Percentiles rank a stretch among this genome's conserved stretches.
phyloP scores from a whole-genome alignment of 2,329 filamentous ascomycete genomes.

The Colletotrichum graminicola region DNA sequence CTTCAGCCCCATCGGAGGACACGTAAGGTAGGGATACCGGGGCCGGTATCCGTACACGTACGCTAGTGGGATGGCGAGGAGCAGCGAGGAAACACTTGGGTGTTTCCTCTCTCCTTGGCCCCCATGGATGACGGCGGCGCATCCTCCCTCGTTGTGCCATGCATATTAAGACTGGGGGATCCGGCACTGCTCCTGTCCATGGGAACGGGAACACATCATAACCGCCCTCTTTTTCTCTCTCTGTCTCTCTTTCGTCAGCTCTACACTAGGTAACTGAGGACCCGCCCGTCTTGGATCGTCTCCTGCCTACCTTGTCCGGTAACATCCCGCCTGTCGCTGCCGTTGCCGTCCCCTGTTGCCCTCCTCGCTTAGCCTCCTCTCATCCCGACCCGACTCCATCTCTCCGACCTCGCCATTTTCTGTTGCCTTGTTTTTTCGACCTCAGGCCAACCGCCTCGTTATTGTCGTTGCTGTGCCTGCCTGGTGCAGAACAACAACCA shows the following conservation, averaged over 20 bases:
- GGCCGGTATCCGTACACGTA: no score
- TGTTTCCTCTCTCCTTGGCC: constrained; percentile 20
- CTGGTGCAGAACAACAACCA: constrained; percentile 6
- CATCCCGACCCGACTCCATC: constrained; percentile 4
- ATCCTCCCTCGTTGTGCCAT: constrained; percentile 35
- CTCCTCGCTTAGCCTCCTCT: constrained; percentile 25
- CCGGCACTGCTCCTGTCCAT: constrained; percentile 26
- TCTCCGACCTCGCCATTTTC: constrained; percentile 18
- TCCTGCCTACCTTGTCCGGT: constrained; percentile 19
- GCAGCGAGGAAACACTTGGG: constrained; percentile 4
- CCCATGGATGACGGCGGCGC: constrained; percentile 1
- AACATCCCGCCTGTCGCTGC: constrained; percentile 25
- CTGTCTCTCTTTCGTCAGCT: neutral
- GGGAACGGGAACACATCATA: constrained; percentile 10
- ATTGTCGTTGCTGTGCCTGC: neutral
- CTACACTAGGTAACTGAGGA: constrained; percentile 9
- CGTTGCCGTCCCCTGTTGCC: constrained; percentile 27
- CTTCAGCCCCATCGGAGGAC: constrained; percentile 17
- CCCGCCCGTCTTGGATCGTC: constrained; percentile 20
- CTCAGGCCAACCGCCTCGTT: constrained; percentile 30
- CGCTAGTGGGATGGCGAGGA: neutral
- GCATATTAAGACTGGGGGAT: constrained; percentile 41
- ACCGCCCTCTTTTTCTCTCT: neutral
- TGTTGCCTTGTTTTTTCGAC: constrained; percentile 10
- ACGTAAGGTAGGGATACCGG: neutral